Base-by-base conservation (phyloP, 2,329 filamentous ascomycete genomes). In the Ophiosphaerella korrae region DNA sequence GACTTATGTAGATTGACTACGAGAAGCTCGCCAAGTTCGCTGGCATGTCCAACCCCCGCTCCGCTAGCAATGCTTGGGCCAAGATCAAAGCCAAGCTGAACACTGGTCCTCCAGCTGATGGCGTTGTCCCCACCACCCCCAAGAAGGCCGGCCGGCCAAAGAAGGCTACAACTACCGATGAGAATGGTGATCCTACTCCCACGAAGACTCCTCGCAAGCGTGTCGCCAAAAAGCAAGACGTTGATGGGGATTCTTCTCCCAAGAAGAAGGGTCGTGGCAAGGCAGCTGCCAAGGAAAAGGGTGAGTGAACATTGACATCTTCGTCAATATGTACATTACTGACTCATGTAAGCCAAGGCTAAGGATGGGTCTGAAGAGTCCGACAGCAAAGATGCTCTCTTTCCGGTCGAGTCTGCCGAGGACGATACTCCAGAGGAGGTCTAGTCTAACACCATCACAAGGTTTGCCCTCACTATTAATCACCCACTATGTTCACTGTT, bases 21-120 rank as follows among this genome's bases (percentile, higher is more conserved):
- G 64, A 67, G 2, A 72, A 68, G 57, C 68, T 75, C 14, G 72
- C 72, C 7, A 38, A 4, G 3, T 67, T 71, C 34, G 67, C 70
- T 31, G 60, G 67, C 42, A 74, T 75, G 72, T 51, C 60, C 56
- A 74, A 75, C 50, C 63, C 64, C 7, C 65, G 70, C 44, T 74
- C 72, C 24, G 72, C 72, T 11, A 52, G 62, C 53, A 75, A 75
- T 42, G 70, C 72, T 29, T 74, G 71, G 72, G 60, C 66, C 41
- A 67, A 66, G 51, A 65, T 74, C 57, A 68, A 63, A 53, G 47
- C 34, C 55, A 74, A 74, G 60, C 57, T 74, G 14, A 58, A 60
- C 38, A 18, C 37, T 3, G 32, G 50, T 21, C n/a, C 42, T 36
- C 36, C 44, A 16, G 44, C 39, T 11, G 58, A 55, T 3, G 59